phyloP scores from a whole-genome alignment of 129 eudicot genomes.

The Glebionis coronaria region DNA sequence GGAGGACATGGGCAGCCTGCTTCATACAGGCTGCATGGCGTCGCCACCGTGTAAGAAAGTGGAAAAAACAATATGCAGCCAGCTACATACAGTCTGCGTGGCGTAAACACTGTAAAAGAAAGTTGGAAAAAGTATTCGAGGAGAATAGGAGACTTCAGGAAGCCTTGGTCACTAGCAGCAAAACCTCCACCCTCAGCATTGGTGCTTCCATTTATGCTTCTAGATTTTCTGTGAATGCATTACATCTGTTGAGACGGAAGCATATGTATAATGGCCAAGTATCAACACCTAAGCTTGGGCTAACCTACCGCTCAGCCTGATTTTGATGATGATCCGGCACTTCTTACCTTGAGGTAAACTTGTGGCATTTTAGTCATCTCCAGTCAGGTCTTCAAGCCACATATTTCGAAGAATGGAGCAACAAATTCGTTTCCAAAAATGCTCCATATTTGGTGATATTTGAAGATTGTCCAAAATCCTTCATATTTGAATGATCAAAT shows the following conservation, averaged over 20 bases:
- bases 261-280: neutral
- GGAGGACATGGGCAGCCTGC: constrained; percentile 85
- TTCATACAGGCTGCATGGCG: constrained; percentile 75
- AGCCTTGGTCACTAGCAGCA: constrained; percentile 35
- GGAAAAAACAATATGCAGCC: too few species aligned
- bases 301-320: too few species aligned
- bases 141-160: constrained; percentile 38
- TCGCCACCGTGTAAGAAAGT: constrained; percentile 31
- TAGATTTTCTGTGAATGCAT: constrained; percentile 54
- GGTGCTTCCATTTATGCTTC: constrained; percentile 63
- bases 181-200: constrained; percentile 42
- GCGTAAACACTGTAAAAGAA: constrained; percentile 37
- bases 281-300: constrained; percentile 19
- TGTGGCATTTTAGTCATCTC: too few species aligned
- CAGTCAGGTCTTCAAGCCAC: too few species aligned
- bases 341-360: constrained; percentile 10
- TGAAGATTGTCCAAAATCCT: too few species aligned
- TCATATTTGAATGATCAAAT: too few species aligned
- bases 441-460: too few species aligned
- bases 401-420: too few species aligned
- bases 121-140: constrained; percentile 30
- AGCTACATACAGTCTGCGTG: too few species aligned
- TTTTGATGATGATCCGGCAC: constrained; percentile 38
- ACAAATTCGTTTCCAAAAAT: too few species aligned
- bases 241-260: constrained; percentile 37